Evolutionary conservation across 139 green algal species (phyloP).

Genomic region (Chlorella sp.): DNA sequence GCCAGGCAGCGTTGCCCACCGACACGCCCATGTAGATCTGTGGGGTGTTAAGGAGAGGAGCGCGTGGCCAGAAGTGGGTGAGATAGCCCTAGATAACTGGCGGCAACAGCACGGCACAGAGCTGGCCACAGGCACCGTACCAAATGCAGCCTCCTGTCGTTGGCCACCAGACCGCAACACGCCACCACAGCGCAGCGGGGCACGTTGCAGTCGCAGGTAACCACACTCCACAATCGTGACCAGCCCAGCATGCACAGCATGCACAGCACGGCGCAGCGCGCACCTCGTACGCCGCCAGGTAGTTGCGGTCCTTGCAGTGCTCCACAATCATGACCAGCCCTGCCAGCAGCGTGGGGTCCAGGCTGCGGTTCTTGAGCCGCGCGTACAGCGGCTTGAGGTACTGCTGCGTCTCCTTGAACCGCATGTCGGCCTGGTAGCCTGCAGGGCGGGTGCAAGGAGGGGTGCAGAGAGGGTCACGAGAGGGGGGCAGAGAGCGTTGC

Average conservation of each 20-base stretch:
- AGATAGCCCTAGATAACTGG: too few relatives aligned
- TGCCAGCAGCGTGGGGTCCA: conserved; percentile 64
- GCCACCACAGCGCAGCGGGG: too few relatives aligned
- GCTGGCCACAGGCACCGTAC: too few relatives aligned
- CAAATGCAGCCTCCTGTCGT: too few relatives aligned
- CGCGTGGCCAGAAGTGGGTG: too few relatives aligned
- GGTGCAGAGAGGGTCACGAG: too few relatives aligned
- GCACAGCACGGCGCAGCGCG: neutral
- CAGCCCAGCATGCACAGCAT: neutral
- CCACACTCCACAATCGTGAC: neutral
- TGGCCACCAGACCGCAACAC: too few relatives aligned
- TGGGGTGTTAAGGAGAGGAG: neutral
- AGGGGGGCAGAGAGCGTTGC: too few relatives aligned
- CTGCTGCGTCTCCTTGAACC: conserved; percentile 81
- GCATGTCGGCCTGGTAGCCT: conserved; percentile 68
- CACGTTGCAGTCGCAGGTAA: too few relatives aligned
- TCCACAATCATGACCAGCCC: conserved; percentile 65
- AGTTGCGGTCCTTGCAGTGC: conserved; percentile 88
- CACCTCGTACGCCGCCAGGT: conserved; percentile 90
- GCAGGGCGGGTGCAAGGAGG: neutral
- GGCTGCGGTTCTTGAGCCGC: conserved; percentile 63
- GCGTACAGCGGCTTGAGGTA: conserved; percentile 91
- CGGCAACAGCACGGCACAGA: too few relatives aligned
- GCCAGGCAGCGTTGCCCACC: conserved; percentile 97
- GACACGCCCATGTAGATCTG: conserved; percentile 93